phyloP scores from a whole-genome alignment of 441 rosid genomes.

The Adansonia gregorii region DNA sequence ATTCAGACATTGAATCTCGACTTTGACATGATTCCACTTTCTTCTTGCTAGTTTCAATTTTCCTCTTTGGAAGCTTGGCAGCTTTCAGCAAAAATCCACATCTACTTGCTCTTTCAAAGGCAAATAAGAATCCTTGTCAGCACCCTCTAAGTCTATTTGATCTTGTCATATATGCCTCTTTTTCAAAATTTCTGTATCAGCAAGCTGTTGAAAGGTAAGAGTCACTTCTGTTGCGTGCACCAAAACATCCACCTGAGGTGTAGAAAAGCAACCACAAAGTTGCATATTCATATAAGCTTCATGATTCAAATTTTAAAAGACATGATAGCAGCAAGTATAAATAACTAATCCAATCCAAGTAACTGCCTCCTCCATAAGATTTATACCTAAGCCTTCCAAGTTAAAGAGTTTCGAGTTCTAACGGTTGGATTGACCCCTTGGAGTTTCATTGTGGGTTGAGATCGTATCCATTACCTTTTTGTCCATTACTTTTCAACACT shows the following conservation, averaged over 20 bases:
- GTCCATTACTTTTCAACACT: no score
- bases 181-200: not conserved
- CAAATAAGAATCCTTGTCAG: not conserved
- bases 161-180: not conserved
- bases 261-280: not conserved
- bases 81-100: not conserved
- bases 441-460: not conserved
- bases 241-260: conserved; percentile 6
- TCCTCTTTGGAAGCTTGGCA: not conserved
- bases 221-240: not conserved
- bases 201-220: not conserved
- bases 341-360: not conserved
- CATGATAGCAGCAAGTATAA: not conserved
- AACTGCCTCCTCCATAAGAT: not conserved
- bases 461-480: no score
- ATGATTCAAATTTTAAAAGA: not conserved
- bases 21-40: not conserved
- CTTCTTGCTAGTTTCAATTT: not conserved
- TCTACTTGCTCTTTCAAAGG: not conserved
- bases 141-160: not conserved
- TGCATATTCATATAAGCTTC: not conserved
- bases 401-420: not conserved
- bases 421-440: not conserved
- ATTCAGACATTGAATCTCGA: not conserved
- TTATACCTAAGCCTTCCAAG: not conserved